Base-by-base conservation (phyloP, 2,329 filamentous ascomycete species). In the Cercospora sesami region DNA sequence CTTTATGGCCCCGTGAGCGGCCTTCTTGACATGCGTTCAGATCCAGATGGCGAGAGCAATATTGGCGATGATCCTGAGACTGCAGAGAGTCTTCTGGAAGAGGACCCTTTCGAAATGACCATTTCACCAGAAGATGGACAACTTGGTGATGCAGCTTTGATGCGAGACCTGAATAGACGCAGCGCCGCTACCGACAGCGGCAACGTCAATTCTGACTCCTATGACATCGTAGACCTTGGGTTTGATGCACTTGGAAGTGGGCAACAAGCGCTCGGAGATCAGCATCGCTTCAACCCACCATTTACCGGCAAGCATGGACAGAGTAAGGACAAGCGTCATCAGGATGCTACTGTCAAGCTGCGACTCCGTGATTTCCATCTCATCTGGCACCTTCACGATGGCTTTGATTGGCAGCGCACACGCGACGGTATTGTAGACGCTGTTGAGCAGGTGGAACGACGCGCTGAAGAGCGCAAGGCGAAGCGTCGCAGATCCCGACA, bases 301-400 rank as follows among this genome's bases (percentile, higher is more conserved):
- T 58, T 68, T 66, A n/a, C 63, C 28, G 48, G 31, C 26, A 55
- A 48, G n/a, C 61, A 45, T 57, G 39, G 33, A 18, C 55, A 33
- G 7, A 65, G 26, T 14, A 23, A 14, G n/a, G 23, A 26, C 21
- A 60, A 45, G 36, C 36, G 31, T 21, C 60, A 48, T 23, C 66
- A 67, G 14, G 57, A 67, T 33, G 51, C 78, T 23, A 77, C 94
- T 5, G 81, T 99, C 14, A 89, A 89, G 71, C 84, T 97, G 2
- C 88, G 89, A 5, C 86, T 98, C 16, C 89, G 92, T 28, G 93
- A 97, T 76, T 90, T 97, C 5, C 93, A 98, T 77, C 83, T 97
- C 62, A 97, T 98, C 68, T 99, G 95, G 95, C 96, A 99, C 76
- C 83, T 99, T 1, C 97, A 95, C 79, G 95, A 99, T 81, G 95